A percentile compares a stretch with the other conserved stretches of the same genome.
Conservation (phyloP, 441 rosid species). For the Gossypium gossypioides region DNA sequence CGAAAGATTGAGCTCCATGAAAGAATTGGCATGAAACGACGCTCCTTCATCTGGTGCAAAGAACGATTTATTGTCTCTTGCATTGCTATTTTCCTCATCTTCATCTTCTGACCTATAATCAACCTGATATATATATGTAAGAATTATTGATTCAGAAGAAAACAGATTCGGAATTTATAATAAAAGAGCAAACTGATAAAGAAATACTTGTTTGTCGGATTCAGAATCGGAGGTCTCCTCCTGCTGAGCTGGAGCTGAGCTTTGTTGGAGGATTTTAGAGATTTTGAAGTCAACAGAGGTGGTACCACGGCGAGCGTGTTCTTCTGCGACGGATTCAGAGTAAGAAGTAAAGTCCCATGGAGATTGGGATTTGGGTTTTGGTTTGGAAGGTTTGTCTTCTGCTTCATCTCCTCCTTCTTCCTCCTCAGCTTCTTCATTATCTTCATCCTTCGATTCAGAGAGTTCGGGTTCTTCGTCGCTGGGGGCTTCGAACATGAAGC, state of each 20-base stretch:
- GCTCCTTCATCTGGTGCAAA: slow-evolving; percentile 60
- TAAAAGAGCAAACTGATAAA: not conserved
- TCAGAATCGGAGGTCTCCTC: slow-evolving; percentile 38
- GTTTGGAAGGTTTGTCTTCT: slow-evolving; percentile 21
- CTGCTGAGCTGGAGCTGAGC: slow-evolving; percentile 23
- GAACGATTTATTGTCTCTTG: slow-evolving; percentile 44
- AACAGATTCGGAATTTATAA: not conserved
- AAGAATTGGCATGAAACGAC: slow-evolving; percentile 72
- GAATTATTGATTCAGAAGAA: not conserved
- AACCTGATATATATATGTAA: slow-evolving; percentile 27
- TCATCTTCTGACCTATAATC: slow-evolving; percentile 58
- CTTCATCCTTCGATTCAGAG: slow-evolving; percentile 19
- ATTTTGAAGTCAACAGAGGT: slow-evolving; percentile 81
- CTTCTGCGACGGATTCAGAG: slow-evolving; percentile 80
- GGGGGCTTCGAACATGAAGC: slow-evolving; percentile 55
- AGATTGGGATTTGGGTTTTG: slow-evolving; percentile 38
- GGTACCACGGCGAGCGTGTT: slow-evolving; percentile 83
- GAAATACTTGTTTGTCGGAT: slow-evolving; percentile 49
- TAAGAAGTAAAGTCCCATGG: slow-evolving; percentile 88
- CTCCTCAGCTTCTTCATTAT: slow-evolving; percentile 17
- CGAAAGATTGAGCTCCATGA: slow-evolving; percentile 82
- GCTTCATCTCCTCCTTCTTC: slow-evolving; percentile 19
- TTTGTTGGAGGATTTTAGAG: slow-evolving; percentile 46
- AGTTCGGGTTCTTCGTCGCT: slow-evolving; percentile 49
- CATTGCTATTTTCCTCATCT: slow-evolving; percentile 26